Base-by-base conservation (phyloP, 2,329 filamentous ascomycete genomes). In the Colletotrichum gigasporum region DNA sequence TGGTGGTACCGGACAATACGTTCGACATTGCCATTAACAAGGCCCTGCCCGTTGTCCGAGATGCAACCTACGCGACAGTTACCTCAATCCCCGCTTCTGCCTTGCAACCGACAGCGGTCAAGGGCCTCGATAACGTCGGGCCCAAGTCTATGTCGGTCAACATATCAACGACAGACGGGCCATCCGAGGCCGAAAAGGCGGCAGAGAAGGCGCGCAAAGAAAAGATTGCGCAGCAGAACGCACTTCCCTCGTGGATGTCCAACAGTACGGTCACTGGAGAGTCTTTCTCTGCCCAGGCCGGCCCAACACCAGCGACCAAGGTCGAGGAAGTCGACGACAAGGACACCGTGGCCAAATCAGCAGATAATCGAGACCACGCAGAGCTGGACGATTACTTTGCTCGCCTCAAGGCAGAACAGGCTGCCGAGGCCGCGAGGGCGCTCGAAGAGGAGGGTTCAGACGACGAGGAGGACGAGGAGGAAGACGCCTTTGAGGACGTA, bases 1-100 rank as follows among this genome's bases (percentile, higher is more conserved):
- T 90, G 5, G 82, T 88, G 35, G 88, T 96, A 6, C 92, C 92
- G 2, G 90, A 90, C 68, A 90, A 91, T 72, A 90, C 87, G 68
- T 93, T 93, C 69, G 90, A 93, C 51, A 83, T 86, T 20, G 91
- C 91, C 2, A 81, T 91, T 22, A 82, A 85, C 22, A 85, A 85
- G 53, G 85, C 87, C 16, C 83, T 88, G 12, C 88, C 89, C 3
- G 86, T 94, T 24, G 78, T 87, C 55, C 85, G 91, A 68, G 88
- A 91, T 68, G 85, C 88, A 41, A 87, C 86, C 10, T 85, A 94
- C 74, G 52, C 61, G 37, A 45, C 54, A 6, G 85, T 83, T 16
- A 80, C 82, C 51, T 89, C 87, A 6, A 80, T 86, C 32, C 84
- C 87, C 18, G 82, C 90, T 9, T 86, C 89, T 54, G 77, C 79